Conservation (phyloP, 441 rosid genomes). For the Erodium moschatum region DNA sequence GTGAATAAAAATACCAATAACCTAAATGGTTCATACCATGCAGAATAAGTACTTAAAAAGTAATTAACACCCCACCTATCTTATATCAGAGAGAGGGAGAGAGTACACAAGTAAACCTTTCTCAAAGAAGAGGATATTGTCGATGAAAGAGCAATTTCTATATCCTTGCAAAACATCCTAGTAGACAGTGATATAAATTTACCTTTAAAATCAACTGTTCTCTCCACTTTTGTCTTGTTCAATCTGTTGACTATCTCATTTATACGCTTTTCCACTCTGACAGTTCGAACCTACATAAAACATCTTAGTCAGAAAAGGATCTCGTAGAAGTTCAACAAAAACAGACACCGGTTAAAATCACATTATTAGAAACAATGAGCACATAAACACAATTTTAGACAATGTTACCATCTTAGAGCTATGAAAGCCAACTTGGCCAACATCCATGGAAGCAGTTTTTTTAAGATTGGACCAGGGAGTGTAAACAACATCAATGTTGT, state of each 20-base stretch:
- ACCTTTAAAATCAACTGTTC: constrained; percentile 91
- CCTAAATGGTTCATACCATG: background rate
- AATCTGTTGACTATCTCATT: constrained; percentile 83
- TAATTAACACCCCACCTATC: background rate
- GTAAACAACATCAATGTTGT: constrained; percentile 87
- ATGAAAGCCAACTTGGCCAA: constrained; percentile 96
- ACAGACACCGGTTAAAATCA: background rate
- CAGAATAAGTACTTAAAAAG: background rate
- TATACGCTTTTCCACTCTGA: constrained; percentile 81
- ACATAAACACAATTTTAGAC: constrained; percentile 5
- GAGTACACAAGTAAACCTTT: no score
- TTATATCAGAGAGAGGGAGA: no score
- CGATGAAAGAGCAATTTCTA: no score
- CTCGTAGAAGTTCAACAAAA: background rate
- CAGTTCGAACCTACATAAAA: constrained; percentile 58
- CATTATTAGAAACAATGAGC: background rate
- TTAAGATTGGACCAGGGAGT: constrained; percentile 91
- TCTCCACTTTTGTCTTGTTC: constrained; percentile 85
- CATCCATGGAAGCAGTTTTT: constrained; percentile 96
- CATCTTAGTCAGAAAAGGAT: constrained; percentile 14
- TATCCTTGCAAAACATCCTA: background rate
- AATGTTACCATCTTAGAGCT: constrained; percentile 65
- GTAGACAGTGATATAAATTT: background rate
- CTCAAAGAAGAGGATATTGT: no score
- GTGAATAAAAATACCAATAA: background rate